Base-by-base conservation (phyloP, 2,329 filamentous ascomycete species). In the Aureobasidium sp. region DNA sequence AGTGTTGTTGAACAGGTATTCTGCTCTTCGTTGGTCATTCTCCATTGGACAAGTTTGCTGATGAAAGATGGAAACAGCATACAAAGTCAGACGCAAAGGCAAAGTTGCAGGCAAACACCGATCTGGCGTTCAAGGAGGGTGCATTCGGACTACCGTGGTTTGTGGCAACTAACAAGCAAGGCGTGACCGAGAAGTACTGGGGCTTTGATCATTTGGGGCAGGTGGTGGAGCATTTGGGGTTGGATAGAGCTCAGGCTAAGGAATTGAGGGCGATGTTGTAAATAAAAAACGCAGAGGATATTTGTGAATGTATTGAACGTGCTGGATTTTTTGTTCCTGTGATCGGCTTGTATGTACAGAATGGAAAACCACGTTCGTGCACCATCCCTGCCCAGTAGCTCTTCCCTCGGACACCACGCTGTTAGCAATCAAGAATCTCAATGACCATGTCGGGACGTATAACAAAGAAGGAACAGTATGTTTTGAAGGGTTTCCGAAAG, bases 101-200 rank as follows among this genome's bases (percentile, higher is more conserved):
- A 19, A 62, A 67, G 31, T 66, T 85, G 65, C 66, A 63, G 6
- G 71, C 70, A 25, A 83, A 82, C 61, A 84, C 81, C 1, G 74
- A 82, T 15, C 64, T 68, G 54, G 79, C 81, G 1, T 73, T 84
- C 25, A 70, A 72, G 25, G 74, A 78, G 25, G 83, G 81, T 1
- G 81, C 80, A 1, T 86, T 86, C 73, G 83, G 83, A 1, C 66
- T 85, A 57, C 83, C 83, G 2, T 86, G 81, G 78, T 81, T 84
- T 66, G 70, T 75, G 57, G 83, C 81, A 57, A 81, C 77, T 51
- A 82, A 84, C 68, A 55, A 69, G 7, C 71, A 79, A 54, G 82
- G 82, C 0, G 70, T 79, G 66, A 81, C 69, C 38, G 81, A 84
- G 64, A 70, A 71, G 0, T 85, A 81, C 65, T 86, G 81, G 79